A percentile compares a stretch with the other conserved stretches of the same genome.
Evolutionary conservation across 805 yeast species (phyloP).

Genomic region (Pichia nakasei): DNA sequence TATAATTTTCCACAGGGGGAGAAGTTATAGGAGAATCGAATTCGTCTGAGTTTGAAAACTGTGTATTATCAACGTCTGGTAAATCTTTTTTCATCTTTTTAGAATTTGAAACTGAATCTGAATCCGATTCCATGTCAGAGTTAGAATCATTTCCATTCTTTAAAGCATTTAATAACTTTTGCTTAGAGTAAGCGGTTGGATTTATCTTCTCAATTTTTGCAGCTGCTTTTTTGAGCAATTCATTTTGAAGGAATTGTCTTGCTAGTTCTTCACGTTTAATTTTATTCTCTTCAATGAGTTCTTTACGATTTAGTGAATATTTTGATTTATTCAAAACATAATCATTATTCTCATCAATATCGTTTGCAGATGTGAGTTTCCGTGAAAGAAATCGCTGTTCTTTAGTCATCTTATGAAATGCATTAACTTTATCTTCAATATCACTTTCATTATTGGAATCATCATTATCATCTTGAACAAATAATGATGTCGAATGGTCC

Average conservation of each 20-base stretch:
- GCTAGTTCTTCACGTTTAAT: constrained; percentile 2
- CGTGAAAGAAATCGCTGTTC: constrained; percentile 25
- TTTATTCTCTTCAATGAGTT: constrained; percentile 1
- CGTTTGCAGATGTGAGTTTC: not conserved
- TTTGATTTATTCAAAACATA: not conserved
- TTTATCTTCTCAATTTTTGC: constrained; percentile 13
- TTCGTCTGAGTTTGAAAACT: not conserved
- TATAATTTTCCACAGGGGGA: not conserved
- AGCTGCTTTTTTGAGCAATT: constrained; percentile 7
- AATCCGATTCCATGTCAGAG: not conserved
- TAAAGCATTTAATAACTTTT: constrained; percentile 1
- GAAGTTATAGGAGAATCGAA: not conserved
- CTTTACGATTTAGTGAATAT: constrained; percentile 2
- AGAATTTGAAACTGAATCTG: not conserved
- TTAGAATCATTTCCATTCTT: not conserved
- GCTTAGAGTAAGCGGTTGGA: constrained; percentile 14
- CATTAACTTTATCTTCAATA: constrained; percentile 2
- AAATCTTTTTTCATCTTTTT: not conserved
- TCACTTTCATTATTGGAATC: not conserved
- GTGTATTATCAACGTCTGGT: not conserved
- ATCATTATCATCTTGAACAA: not conserved
- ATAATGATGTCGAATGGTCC: not conserved
- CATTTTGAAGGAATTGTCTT: constrained; percentile 1
- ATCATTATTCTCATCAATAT: not conserved
- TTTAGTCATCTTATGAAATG: constrained; percentile 17